Base-by-base conservation (phyloP, 2,329 filamentous ascomycete genomes). In the Herpotrichia juniperi region DNA sequence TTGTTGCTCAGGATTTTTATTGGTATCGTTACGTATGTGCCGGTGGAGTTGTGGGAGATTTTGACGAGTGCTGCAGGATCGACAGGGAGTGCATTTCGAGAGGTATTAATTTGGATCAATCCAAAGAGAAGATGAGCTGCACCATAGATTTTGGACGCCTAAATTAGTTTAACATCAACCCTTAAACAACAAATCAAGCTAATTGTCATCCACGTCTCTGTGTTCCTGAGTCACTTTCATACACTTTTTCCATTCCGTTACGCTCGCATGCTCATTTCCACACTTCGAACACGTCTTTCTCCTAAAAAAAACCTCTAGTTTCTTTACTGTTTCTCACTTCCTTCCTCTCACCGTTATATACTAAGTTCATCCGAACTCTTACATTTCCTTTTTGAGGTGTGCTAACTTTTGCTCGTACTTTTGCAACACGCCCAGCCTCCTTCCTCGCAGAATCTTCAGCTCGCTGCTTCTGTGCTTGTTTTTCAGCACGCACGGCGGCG, bases 71-170 rank as follows among this genome's bases (percentile, higher is more conserved):
- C 42, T 25, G 54, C 46, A 7, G 26, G 46, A n/a, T 47, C 39
- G 12, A 37, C 55, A 7, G 51, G 30, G 8, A 49, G 49, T 28
- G 59, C 50, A 10, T 49, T 51, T 1, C 48, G 50, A 16, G 59
- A 62, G 51, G 35, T 61, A 2, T 16, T 59, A 35, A 52, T 62
- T 37, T 63, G 57, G 57, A 49, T 61, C 24, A 54, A 63, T 31
- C 59, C 59, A n/a, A 63, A 63, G 42, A 48, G 54, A 24, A 26
- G 40, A 2, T 58, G 26, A 53, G 46, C 8, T 9, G 28, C 28
- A 31, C n/a, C n/a, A n/a, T n/a, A 16, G 31, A 34, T 10, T 9
- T 34, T 34, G 31, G 31, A n/a, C n/a, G n/a, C n/a, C n/a, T n/a
- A n/a, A n/a, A n/a, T n/a, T n/a, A n/a, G n/a, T n/a, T n/a, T n/a